Base-by-base conservation (phyloP, 1,284 basidiomycete genomes). In the Ustilago xerochloae region DNA sequence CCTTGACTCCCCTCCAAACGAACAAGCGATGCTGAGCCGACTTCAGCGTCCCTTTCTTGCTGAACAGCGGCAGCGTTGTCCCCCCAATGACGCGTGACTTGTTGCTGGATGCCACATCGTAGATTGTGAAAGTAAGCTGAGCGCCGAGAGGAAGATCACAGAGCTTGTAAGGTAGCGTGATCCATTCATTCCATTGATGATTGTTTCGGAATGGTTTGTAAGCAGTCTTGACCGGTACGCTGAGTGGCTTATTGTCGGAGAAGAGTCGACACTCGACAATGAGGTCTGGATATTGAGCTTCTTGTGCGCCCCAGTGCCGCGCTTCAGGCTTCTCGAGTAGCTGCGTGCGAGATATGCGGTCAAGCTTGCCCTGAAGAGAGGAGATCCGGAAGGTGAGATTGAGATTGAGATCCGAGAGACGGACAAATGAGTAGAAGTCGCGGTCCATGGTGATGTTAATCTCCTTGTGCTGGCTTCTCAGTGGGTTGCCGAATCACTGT, bases 91-190 rank as follows among this genome's bases (percentile, higher is more conserved):
- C 90, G 8, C 93, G 18, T 88, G 90, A 52, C 88, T 87, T 24
- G 91, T 88, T 41, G 52, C 53, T 93, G 90, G 0, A 64, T 1
- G 70, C 73, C 0, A 95, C 93, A 82, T 98, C 94, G 91, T 94
- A 97, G 20, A 98, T 90, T 1, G 96, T 98, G 81, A 98, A 93
- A 0, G 92, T 91, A 56, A 99, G 88, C 78, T 97, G 94, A 0
- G 94, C 90, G 78, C 87, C 91, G 30, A 94, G 86, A 0, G 94
- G 93, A 5, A 99, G 87, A 78, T 97, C 94, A 54, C 93, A 92
- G 69, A 97, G 96, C 41, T 90, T 90, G 79, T 96, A 92, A 0
- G 95, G 94, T 4, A 98, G 86, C 0, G 92, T 91, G 47, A 98
- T 90, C 89, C 91, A 92, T 86, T 97, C 93, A 80, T 96, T 96